Evolutionary conservation across 2,329 filamentous ascomycete genomes (phyloP).

Genomic region (Alternaria atra): DNA sequence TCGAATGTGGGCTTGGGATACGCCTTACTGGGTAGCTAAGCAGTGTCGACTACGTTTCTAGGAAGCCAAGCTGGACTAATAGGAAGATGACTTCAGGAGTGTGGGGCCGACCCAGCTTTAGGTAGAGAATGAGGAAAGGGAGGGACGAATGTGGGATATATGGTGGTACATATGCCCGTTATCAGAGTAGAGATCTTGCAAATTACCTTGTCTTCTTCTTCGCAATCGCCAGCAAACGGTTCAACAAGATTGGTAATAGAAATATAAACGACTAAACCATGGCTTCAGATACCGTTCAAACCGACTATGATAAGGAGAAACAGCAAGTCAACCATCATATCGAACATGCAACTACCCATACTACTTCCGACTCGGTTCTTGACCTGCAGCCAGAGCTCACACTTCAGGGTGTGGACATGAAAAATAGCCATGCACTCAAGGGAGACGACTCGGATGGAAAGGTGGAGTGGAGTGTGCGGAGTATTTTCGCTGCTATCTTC

Average conservation of each 20-base stretch:
- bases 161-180: not conserved
- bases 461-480: slow-evolving; percentile 46
- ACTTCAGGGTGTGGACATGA: slow-evolving; percentile 45
- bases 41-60: slow-evolving; percentile 1
- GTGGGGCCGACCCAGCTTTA: slow-evolving; percentile 7
- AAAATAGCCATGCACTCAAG: slow-evolving; percentile 48
- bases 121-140: not conserved
- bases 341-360: slow-evolving; percentile 32
- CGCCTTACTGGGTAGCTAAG: slow-evolving; percentile 3
- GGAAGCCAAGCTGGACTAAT: slow-evolving; percentile 13
- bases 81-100: slow-evolving; percentile 12
- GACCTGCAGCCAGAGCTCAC: slow-evolving; percentile 37
- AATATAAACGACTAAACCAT: not conserved
- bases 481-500: slow-evolving; percentile 49
- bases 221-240: not conserved
- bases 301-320: slow-evolving; percentile 34
- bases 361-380: slow-evolving; percentile 28
- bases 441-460: slow-evolving; percentile 54
- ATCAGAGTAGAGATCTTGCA: not conserved
- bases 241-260: not conserved
- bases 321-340: slow-evolving; percentile 34
- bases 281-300: slow-evolving; percentile 3
- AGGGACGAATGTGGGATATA: not conserved
- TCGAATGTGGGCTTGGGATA: slow-evolving; percentile 1
- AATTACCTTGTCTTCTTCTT: not conserved